A percentile compares a stretch with the other conserved stretches of the same genome.
Conservation (phyloP, 345 rosid genomes). For the Excoecaria cochinchinensis region DNA sequence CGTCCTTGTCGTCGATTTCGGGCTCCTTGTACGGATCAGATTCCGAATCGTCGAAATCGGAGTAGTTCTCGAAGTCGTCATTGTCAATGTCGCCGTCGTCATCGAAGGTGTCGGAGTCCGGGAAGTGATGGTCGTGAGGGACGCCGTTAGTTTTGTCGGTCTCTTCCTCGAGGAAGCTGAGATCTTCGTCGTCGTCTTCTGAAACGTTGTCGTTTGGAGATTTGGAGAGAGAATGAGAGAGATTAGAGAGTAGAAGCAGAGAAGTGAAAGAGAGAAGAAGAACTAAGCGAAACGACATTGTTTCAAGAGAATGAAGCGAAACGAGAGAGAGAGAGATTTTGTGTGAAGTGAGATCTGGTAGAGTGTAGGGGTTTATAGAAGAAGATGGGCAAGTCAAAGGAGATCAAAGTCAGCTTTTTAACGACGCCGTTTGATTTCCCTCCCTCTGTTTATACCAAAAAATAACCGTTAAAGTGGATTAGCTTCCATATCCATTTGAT, state of each 20-base stretch:
- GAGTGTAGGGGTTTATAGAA: not conserved
- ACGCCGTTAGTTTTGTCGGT: conserved; percentile 23
- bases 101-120: conserved; percentile 29
- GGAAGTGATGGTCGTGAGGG: conserved; percentile 11
- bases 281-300: conserved; percentile 28
- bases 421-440: not conserved
- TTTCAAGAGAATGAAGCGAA: not conserved
- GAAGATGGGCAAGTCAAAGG: not conserved
- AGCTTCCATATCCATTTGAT: no score
- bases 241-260: conserved; percentile 49
- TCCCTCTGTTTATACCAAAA: no score
- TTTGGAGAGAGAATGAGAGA: conserved; percentile 46
- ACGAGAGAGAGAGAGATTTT: not conserved
- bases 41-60: conserved; percentile 61
- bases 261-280: conserved; percentile 37
- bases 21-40: conserved; percentile 55
- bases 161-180: conserved; percentile 80
- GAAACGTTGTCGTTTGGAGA: conserved; percentile 5
- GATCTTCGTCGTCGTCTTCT: conserved; percentile 60
- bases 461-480: no score
- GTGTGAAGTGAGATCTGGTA: conserved; percentile 16
- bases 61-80: conserved; percentile 49
- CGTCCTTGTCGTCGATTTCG: conserved; percentile 82
- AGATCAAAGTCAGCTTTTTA: not conserved
- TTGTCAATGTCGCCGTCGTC: conserved; percentile 38